Evolutionary conservation across 129 eudicot species (phyloP), one percentile per base, ranked within the genome.

Genomic region (Logfia minima): DNA sequence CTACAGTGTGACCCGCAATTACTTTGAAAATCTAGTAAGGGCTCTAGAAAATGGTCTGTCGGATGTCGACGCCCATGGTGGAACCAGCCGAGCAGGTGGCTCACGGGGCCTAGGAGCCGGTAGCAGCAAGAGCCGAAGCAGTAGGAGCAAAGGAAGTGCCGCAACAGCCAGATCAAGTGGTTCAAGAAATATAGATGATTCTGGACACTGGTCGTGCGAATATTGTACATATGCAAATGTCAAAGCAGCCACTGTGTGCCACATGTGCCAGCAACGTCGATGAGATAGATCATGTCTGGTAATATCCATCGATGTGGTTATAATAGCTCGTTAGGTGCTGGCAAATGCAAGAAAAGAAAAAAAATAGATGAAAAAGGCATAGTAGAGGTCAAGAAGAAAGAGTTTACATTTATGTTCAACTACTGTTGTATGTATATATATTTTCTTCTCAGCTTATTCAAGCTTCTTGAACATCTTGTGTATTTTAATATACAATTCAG

Each of bases 21-120:
- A 89, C 81, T 91, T 94, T 77, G 99, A 94, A 89, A 91, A 94
- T 83, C 82, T 94, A 23, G 99, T 94, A 17, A 82, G 94, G 58
- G 99, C 99, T 63, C 79, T 94, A 71, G 99, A 91, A 73, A 91
- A 94, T 29, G 96, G 97, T 29, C 89, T 94, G 4, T 81, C 97
- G 9, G 99, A 91, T 59, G 97, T 94, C 22, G 91, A 94, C 32
- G 75, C 89, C 23, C 91, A 83, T 43, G 90, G 90, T 55, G 91
- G 91, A 6, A 71, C 86, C 82, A 85, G 88, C 84, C 82, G 94
- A 51, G 78, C 87, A 10, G 75, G 86, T 22, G 93, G 90, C 82
- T 82, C 93, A 18, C 83, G 89, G 61, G 71, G 78, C 68, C 68
- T 83, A 62, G 88, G 90, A 37, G 96, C 83, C 24, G 89, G 93